Evolutionary conservation across 257 asterid genomes (phyloP).

Genomic region (Scutellaria baicalensis): DNA sequence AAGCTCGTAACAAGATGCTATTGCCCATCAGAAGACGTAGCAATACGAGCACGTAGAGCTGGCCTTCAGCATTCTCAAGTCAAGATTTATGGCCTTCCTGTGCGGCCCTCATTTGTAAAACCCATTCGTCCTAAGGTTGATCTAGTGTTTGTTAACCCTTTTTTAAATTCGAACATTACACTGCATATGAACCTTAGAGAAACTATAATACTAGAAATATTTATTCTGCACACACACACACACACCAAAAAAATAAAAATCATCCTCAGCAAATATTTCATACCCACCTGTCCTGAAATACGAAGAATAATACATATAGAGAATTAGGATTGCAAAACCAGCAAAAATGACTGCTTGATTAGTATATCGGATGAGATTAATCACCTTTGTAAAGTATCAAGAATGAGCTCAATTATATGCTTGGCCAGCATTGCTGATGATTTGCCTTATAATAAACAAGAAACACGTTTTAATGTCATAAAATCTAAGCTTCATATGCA

Average conservation of each 20-base stretch:
- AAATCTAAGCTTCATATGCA: not conserved
- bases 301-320: not conserved
- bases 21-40: slow-evolving; percentile 94
- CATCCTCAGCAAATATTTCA: slow-evolving; percentile 80
- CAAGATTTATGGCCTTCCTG: slow-evolving; percentile 94
- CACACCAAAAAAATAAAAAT: not conserved
- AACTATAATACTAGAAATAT: not conserved
- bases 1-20: slow-evolving; percentile 97
- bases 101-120: slow-evolving; percentile 93
- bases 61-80: slow-evolving; percentile 79
- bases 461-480: not conserved
- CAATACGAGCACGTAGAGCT: slow-evolving; percentile 86
- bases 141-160: not conserved
- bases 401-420: slow-evolving; percentile 54
- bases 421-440: slow-evolving; percentile 52
- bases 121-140: slow-evolving; percentile 75
- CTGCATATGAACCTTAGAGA: not conserved
- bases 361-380: not conserved
- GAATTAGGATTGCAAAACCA: too few relatives aligned
- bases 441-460: slow-evolving; percentile 17
- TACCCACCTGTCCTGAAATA: slow-evolving; percentile 58
- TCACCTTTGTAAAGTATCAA: slow-evolving; percentile 74
- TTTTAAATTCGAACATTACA: not conserved
- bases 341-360: not conserved
- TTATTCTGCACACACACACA: not conserved